Base-by-base conservation (phyloP, 1,284 basidiomycete genomes). In the Binderoboletus segoi region DNA sequence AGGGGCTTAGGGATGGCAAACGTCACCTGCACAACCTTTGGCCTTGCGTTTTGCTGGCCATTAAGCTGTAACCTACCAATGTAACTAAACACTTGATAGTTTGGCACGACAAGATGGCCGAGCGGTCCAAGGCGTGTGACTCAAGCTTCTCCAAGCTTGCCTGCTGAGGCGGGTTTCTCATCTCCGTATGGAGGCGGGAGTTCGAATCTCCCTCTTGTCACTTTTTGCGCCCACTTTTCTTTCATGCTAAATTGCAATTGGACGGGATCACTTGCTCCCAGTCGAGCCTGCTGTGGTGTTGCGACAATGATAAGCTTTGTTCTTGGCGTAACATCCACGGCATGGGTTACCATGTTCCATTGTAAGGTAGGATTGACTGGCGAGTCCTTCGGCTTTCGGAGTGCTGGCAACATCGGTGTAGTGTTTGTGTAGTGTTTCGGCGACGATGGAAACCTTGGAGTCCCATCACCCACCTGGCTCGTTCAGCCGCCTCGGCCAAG, bases 181-280 rank as follows among this genome's bases (percentile, higher is more conserved):
- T 51, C 56, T 53, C 59, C 67, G 67, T 21, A 65, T 66, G 67
- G 68, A 54, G 65, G 68, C 65, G 68, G 65, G 65, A 70, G 65
- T 67, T 67, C 68, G 65, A 67, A 70, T 69, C 67, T 70, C 68
- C 65, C 68, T 67, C 65, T 67, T 67, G 65, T 67, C 51, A 50
- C 38, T 8, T 11, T 47, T 52, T 50, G 48, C 1, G 20, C 60
- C 1, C 44, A 57, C 56, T 44, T 56, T n/a, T 55, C 60, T 26
- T 55, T 58, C n/a, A 63, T n/a, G 51, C 58, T 71, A 28, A 61
- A 51, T 55, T 71, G 64, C 33, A 73, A 53, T 46, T 72, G 68
- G 4, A 44, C 28, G 18, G 58, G 38, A 23, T 18, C 82, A 10
- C 78, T 80, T 5, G 72, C 69, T n/a, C 75, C 72, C 5, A 75